phyloP scores from a whole-genome alignment of 768 basidiomycete genomes.

The Mycena belliarum region DNA sequence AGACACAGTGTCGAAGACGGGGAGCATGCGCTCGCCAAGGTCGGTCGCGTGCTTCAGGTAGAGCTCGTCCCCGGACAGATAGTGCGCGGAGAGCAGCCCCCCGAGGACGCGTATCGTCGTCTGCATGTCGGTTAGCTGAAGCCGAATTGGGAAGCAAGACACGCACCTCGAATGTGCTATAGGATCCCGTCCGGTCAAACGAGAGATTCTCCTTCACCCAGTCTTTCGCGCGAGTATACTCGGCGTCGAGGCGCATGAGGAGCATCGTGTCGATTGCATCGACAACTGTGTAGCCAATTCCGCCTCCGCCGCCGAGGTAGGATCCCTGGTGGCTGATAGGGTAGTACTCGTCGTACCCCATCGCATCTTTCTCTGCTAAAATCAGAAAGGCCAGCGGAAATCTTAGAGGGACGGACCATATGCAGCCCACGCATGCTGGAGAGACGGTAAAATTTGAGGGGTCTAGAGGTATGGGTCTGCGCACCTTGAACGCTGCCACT shows the following conservation, averaged over 20 bases:
- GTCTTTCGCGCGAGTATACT: slow-evolving; percentile 65
- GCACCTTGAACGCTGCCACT: slow-evolving; percentile 76
- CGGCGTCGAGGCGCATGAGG: slow-evolving; percentile 78
- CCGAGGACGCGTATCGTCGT: slow-evolving; percentile 78
- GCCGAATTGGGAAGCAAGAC: neutral
- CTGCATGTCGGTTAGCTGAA: slow-evolving; percentile 34
- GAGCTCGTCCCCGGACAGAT: slow-evolving; percentile 56
- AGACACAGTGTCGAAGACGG: slow-evolving; percentile 64
- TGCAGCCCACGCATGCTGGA: slow-evolving; percentile 79
- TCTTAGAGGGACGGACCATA: slow-evolving; percentile 57
- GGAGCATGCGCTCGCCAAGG: slow-evolving; percentile 65
- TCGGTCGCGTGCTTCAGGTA: slow-evolving; percentile 65
- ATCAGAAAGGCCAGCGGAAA: too few relatives aligned
- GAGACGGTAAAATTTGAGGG: neutral
- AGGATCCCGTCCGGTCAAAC: slow-evolving; percentile 74
- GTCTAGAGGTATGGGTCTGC: slow-evolving; percentile 12
- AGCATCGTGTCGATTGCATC: slow-evolving; percentile 89
- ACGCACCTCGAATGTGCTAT: slow-evolving; percentile 89
- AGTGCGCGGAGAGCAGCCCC: slow-evolving; percentile 67
- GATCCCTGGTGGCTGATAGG: slow-evolving; percentile 73
- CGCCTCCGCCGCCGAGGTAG: slow-evolving; percentile 75
- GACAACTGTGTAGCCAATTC: slow-evolving; percentile 86
- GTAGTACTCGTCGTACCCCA: slow-evolving; percentile 91
- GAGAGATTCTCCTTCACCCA: slow-evolving; percentile 75
- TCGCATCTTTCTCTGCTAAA: slow-evolving; percentile 75